Percentiles rank a stretch among this genome's conserved stretches.
Conservation (phyloP, 352 stramenopile genomes). For the Proteromonas lacertae region DNA sequence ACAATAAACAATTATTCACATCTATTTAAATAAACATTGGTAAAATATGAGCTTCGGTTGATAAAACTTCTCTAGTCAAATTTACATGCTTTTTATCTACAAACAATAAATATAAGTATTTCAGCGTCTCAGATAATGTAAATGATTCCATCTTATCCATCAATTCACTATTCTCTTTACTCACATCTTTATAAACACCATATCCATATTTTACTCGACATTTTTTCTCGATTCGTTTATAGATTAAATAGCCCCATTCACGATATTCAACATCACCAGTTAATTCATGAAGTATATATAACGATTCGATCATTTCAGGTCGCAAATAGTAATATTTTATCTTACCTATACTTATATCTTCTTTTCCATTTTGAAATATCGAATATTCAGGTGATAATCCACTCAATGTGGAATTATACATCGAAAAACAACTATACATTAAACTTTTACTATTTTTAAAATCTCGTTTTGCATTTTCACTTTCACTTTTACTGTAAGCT, state of each 20-base stretch:
- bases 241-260: conserved; percentile 74
- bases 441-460: conserved; percentile 40
- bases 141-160: conserved; percentile 91
- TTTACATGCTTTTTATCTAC: conserved; percentile 21
- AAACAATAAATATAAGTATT: conserved; percentile 85
- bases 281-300: conserved; percentile 74
- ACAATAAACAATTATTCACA: too few species aligned
- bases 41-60: conserved; percentile 76
- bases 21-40: too few species aligned
- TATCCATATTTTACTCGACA: conserved; percentile 50
- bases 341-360: neutral
- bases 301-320: conserved; percentile 67
- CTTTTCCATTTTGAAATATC: conserved; percentile 18
- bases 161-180: conserved; percentile 4
- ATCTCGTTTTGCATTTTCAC: conserved; percentile 23
- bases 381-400: conserved; percentile 66
- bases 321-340: conserved; percentile 61
- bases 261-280: conserved; percentile 61
- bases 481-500: conserved; percentile 23
- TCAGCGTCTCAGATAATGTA: conserved; percentile 89
- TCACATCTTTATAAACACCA: conserved; percentile 25
- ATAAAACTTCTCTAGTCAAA: conserved; percentile 72
- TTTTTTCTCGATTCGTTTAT: conserved; percentile 43
- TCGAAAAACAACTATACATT: conserved; percentile 58
- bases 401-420: conserved; percentile 56